Conservation (phyloP, 345 rosid genomes). For the Linum tenue region DNA sequence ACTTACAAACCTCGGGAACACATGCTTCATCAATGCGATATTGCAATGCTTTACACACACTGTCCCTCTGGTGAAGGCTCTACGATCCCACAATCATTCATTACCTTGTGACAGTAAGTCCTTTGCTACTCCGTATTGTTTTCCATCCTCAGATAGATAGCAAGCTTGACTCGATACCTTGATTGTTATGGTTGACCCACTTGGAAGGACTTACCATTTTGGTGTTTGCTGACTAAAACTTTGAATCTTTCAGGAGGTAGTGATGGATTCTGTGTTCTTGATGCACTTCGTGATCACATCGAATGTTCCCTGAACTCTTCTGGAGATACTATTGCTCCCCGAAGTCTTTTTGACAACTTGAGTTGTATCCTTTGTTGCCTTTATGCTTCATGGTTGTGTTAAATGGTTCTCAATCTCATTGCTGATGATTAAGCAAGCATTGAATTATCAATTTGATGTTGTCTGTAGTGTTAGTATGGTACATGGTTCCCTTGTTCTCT, state of each 20-base stretch:
- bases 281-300: slow-evolving; percentile 45
- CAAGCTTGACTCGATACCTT: not conserved
- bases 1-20: slow-evolving; percentile 62
- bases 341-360: slow-evolving; percentile 39
- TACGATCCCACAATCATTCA: slow-evolving; percentile 31
- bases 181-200: too few species aligned
- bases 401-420: too few species aligned
- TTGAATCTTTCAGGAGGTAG: slow-evolving; percentile 36
- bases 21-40: slow-evolving; percentile 73
- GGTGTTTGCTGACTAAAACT: slow-evolving; percentile 7
- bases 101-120: slow-evolving; percentile 37
- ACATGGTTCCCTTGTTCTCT: too few species aligned
- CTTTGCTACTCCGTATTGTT: not conserved
- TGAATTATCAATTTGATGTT: too few species aligned
- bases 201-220: not conserved
- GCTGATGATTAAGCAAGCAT: too few species aligned
- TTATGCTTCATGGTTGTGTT: too few species aligned
- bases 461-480: too few species aligned
- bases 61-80: slow-evolving; percentile 51
- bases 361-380: slow-evolving; percentile 46
- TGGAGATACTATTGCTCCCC: slow-evolving; percentile 38
- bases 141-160: too few species aligned
- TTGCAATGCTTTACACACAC: slow-evolving; percentile 89
- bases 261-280: slow-evolving; percentile 48
- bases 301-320: slow-evolving; percentile 37